Conservation (phyloP, 2,329 filamentous ascomycete species). For the Paracamarosporium sp. region DNA sequence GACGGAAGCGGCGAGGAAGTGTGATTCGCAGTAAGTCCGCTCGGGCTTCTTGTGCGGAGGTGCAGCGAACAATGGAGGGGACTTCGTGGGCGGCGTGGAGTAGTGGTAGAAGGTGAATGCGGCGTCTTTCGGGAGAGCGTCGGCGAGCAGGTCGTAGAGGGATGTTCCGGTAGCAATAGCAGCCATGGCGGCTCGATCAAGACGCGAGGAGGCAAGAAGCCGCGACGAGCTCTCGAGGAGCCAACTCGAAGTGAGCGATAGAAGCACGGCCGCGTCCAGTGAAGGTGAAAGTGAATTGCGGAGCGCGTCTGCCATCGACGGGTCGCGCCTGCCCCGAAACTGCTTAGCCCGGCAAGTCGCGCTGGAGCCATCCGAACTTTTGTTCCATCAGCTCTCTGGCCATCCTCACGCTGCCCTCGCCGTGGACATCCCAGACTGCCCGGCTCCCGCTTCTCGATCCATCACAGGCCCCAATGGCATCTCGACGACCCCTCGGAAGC, state of each 20-base stretch:
- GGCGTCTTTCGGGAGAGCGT: constrained; percentile 59
- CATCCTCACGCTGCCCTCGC: not conserved
- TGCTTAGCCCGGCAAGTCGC: constrained; percentile 20
- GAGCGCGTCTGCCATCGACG: not conserved
- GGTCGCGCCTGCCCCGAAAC: not conserved
- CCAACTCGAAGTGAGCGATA: constrained; percentile 2
- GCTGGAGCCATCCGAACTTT: constrained; percentile 30
- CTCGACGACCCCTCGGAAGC: constrained; percentile 51
- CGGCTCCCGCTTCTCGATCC: constrained; percentile 18
- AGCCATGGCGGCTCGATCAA: constrained; percentile 28
- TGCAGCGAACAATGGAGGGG: constrained; percentile 78
- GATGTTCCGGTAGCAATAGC: constrained; percentile 26
- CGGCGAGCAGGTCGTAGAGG: constrained; percentile 56
- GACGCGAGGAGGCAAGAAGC: constrained; percentile 10
- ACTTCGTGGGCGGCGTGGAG: constrained; percentile 80
- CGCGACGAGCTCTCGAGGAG: not conserved
- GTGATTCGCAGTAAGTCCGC: constrained; percentile 84
- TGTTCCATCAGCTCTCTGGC: constrained; percentile 14
- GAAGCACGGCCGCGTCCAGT: not conserved
- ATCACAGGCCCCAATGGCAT: constrained; percentile 52
- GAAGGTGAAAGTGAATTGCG: not conserved
- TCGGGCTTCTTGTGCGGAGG: constrained; percentile 75
- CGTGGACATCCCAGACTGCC: not conserved
- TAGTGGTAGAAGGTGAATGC: constrained; percentile 81
- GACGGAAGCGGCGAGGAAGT: constrained; percentile 72